phyloP scores from a whole-genome alignment of 805 yeast genomes.

The Yarrowia alimentaria region DNA sequence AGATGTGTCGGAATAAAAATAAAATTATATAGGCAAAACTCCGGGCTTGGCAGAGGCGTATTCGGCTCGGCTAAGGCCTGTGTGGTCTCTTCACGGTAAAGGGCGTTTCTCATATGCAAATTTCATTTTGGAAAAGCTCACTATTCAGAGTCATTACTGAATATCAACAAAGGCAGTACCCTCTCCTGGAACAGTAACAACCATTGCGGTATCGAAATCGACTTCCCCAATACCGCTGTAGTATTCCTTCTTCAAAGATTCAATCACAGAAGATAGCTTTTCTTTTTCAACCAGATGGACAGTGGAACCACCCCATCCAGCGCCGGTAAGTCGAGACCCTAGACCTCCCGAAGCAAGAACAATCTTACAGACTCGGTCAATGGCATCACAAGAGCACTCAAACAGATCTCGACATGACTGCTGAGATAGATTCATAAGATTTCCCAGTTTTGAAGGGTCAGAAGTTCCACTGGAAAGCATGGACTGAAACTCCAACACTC shows the following conservation, averaged over 20 bases:
- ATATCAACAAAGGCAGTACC: conserved; percentile 7
- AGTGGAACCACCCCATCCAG: conserved; percentile 75
- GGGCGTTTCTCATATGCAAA: too few relatives aligned
- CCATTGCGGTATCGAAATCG: conserved; percentile 13
- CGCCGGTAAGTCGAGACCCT: conserved; percentile 75
- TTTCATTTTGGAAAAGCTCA: not conserved
- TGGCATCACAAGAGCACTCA: conserved; percentile 56
- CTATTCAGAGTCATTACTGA: too few relatives aligned
- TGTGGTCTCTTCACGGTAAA: too few relatives aligned
- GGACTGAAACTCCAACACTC: conserved; percentile 51
- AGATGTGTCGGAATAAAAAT: too few relatives aligned
- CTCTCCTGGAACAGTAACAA: conserved; percentile 15
- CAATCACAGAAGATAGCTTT: conserved; percentile 42
- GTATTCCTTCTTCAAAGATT: conserved; percentile 51
- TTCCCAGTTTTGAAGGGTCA: conserved; percentile 50
- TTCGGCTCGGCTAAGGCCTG: too few relatives aligned
- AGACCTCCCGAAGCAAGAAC: conserved; percentile 56
- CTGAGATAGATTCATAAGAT: conserved; percentile 60
- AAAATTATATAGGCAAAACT: too few relatives aligned
- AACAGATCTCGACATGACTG: conserved; percentile 48
- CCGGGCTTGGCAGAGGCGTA: too few relatives aligned
- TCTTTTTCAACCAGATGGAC: conserved; percentile 58
- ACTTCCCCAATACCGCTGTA: conserved; percentile 33
- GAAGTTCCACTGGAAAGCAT: conserved; percentile 33
- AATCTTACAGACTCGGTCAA: conserved; percentile 53